A percentile compares a stretch with the other conserved stretches of the same genome.
Conservation (phyloP, 176 grass and related monocot species). For the Oryza glumipatula region DNA sequence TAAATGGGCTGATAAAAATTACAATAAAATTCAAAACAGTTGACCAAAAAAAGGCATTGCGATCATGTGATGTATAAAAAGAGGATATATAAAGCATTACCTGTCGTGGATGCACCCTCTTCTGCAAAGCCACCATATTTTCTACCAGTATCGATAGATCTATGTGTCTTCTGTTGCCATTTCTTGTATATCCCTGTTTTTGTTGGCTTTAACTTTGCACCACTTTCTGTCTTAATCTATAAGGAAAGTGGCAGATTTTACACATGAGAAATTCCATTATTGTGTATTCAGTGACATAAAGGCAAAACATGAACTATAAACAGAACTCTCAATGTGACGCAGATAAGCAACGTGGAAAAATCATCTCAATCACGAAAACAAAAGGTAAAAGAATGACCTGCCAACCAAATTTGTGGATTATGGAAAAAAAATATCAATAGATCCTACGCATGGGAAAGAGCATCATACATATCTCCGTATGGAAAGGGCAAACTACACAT, state of each 20-base stretch:
- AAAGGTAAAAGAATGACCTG: background rate
- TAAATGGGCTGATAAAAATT: background rate
- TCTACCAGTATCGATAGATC: slow-evolving; percentile 64
- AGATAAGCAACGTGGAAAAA: background rate
- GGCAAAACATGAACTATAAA: slow-evolving; percentile 20
- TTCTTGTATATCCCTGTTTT: slow-evolving; percentile 88
- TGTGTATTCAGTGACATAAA: background rate
- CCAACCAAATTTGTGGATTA: background rate
- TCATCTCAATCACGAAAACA: background rate
- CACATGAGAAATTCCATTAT: background rate
- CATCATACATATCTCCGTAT: background rate
- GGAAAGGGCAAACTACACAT: background rate
- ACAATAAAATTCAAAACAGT: slow-evolving; percentile 7
- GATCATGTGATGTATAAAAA: background rate
- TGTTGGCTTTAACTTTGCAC: slow-evolving; percentile 58
- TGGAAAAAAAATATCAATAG: background rate
- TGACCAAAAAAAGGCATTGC: background rate
- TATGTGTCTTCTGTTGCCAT: slow-evolving; percentile 87
- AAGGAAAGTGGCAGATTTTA: slow-evolving; percentile 18
- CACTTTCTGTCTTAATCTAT: slow-evolving; percentile 87
- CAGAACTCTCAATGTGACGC: background rate
- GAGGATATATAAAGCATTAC: slow-evolving; percentile 36
- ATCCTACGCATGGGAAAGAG: background rate
- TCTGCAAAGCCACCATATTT: slow-evolving; percentile 44
- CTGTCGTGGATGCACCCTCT: slow-evolving; percentile 38